phyloP scores from a whole-genome alignment of 1,284 basidiomycete genomes.

The Microbotryum intermedium region DNA sequence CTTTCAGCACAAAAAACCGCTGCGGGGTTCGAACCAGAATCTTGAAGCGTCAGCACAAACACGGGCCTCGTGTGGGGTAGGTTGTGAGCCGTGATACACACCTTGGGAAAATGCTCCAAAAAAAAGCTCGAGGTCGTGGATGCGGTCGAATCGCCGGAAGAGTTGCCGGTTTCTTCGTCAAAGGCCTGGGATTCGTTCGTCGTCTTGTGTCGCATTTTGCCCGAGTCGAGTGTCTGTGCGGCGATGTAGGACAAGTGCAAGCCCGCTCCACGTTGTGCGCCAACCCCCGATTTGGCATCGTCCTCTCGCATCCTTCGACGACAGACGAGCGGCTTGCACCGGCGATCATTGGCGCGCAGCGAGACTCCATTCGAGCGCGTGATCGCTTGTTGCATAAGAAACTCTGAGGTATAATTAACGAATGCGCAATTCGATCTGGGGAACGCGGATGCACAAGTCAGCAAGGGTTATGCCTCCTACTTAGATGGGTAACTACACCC shows the following conservation, averaged over 20 bases:
- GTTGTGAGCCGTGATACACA: background rate
- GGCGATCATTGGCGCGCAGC: background rate
- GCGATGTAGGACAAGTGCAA: background rate
- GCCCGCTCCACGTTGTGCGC: constrained; percentile 1
- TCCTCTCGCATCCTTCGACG: background rate
- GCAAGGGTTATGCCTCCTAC: no score
- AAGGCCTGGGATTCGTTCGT: no score
- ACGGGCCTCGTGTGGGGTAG: background rate
- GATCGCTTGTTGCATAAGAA: constrained; percentile 1
- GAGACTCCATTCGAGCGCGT: background rate
- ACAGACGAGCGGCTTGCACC: constrained; percentile 6
- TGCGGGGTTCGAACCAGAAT: background rate
- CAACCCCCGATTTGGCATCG: constrained; percentile 4
- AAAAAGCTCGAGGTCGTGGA: background rate
- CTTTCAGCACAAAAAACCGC: constrained; percentile 17
- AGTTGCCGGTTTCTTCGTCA: background rate
- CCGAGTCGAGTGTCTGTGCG: background rate
- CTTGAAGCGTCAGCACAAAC: background rate
- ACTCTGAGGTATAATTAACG: constrained; percentile 1
- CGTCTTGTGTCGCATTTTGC: no score
- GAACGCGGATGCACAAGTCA: background rate
- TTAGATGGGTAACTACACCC: no score
- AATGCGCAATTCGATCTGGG: constrained; percentile 7
- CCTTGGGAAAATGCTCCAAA: background rate
- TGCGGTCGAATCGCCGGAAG: background rate